Base-by-base conservation (phyloP, 2,329 filamentous ascomycete genomes). In the Ceratocystis eucalypticola region DNA sequence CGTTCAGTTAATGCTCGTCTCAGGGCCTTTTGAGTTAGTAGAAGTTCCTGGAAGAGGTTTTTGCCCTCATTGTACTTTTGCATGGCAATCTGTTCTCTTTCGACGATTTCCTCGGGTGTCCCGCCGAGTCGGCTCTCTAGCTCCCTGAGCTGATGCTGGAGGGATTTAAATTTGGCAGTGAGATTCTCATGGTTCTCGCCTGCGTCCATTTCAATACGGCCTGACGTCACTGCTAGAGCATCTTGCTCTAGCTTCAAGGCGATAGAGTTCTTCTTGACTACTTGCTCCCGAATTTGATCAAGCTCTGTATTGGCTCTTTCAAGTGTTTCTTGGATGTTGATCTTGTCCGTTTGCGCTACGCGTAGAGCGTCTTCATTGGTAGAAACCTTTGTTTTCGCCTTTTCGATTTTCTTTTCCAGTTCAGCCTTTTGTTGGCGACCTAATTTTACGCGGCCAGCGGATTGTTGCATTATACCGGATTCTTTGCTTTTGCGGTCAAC, bases 1-100 rank as follows among this genome's bases (percentile, higher is more conserved):
- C 94, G 89, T 66, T 87, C 78, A 8, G 78, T 76, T 50, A 96
- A 82, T 0, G 91, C 84, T 41, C 79, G 72, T 70, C 82, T 82
- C 46, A 87, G 74, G 0, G 75, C 75, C 41, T 72, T 70, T 10
- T 80, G 77, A 59, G 79, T 75, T 10, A 74, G 74, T 63, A 74
- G 75, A 5, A 79, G 79, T 22, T 77, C 74, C 1, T 80, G 74
- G 61, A 77, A 77, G 1, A 73, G 70, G 25, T 72, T 70, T 69
- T 76, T 75, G 2, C 78, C 75, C 63, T 75, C 73, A 3, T 73
- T 71, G 45, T 78, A 80, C 50, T 75, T 76, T 25, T 74, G 71
- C 33, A 73, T 75, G 4, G 79, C 75, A 68, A 77, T 75, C 3
- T 71, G 70, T 15, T 79, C 76, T 7, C 78, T 76, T 41, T 80